Evolutionary conservation across 2,329 filamentous ascomycete genomes (phyloP).

Genomic region (Thielaviopsis euricoi): DNA sequence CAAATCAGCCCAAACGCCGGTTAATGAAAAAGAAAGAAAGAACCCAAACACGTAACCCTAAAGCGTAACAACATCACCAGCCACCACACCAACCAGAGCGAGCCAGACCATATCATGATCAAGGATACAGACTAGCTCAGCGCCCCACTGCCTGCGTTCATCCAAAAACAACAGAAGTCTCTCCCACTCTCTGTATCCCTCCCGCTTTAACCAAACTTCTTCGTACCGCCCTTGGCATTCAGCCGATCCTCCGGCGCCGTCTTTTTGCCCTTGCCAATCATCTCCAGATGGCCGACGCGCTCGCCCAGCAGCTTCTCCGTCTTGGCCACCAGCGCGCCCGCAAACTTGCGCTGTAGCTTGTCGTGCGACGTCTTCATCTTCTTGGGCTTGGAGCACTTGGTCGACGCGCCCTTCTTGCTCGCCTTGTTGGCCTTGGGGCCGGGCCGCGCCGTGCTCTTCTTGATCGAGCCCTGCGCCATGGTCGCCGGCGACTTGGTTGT

Average conservation of each 20-base stretch:
- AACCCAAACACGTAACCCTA: background rate
- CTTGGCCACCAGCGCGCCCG: conserved; percentile 34
- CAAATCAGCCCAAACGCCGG: background rate
- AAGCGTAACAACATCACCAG: background rate
- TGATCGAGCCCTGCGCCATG: conserved; percentile 40
- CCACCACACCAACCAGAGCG: background rate
- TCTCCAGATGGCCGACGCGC: conserved; percentile 41
- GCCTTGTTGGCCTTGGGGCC: conserved; percentile 20
- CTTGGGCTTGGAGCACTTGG: conserved; percentile 33
- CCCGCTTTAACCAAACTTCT: conserved; percentile 35
- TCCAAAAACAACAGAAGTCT: too few relatives aligned
- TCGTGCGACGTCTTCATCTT: conserved; percentile 28
- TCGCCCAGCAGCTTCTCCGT: conserved; percentile 43
- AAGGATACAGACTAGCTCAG: too few relatives aligned
- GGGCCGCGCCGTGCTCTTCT: conserved; percentile 27
- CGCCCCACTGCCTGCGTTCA: too few relatives aligned
- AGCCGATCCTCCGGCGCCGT: conserved; percentile 17
- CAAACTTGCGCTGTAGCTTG: conserved; percentile 38
- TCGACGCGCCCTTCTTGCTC: conserved; percentile 20
- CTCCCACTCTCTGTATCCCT: background rate
- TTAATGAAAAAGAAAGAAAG: background rate
- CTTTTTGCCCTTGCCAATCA: conserved; percentile 41
- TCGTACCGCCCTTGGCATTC: conserved; percentile 28
- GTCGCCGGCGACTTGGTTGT: background rate
- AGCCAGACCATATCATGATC: too few relatives aligned